Conservation (phyloP, 352 stramenopile species). For the Thraustochytrium striatum region DNA sequence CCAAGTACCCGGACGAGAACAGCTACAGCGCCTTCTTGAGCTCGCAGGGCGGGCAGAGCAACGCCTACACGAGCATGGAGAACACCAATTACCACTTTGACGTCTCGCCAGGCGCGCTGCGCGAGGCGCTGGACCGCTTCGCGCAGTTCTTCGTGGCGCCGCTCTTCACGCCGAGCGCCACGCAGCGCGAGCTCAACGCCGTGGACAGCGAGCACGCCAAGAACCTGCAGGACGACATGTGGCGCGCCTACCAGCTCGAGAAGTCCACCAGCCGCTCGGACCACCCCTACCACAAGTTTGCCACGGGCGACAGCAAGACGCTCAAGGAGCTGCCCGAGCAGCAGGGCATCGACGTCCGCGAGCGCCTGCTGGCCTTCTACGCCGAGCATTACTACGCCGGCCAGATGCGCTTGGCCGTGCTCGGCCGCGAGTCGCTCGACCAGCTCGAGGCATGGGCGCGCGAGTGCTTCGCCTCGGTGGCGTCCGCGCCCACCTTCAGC, state of each 20-base stretch:
- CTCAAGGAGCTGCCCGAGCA: conserved; percentile 63
- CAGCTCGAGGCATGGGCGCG: conserved; percentile 69
- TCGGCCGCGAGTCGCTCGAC: conserved; percentile 75
- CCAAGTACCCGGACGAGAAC: conserved; percentile 91
- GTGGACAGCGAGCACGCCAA: conserved; percentile 95
- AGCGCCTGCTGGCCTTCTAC: conserved; percentile 72
- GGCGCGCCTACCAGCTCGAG: conserved; percentile 58
- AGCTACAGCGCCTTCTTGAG: conserved; percentile 87
- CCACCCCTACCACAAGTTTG: conserved; percentile 80
- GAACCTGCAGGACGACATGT: conserved; percentile 88
- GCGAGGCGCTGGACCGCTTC: conserved; percentile 87
- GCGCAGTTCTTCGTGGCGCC: conserved; percentile 96
- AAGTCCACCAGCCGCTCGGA: conserved; percentile 54
- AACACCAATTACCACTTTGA: conserved; percentile 97
- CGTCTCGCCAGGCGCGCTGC: conserved; percentile 69
- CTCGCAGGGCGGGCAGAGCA: conserved; percentile 83
- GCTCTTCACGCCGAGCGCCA: conserved; percentile 79
- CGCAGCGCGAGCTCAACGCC: conserved; percentile 88
- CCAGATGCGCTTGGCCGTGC: conserved; percentile 72
- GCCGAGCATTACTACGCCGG: conserved; percentile 73
- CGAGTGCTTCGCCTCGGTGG: conserved; percentile 71
- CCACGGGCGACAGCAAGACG: conserved; percentile 79
- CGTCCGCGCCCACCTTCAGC: conserved; percentile 55
- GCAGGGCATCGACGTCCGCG: conserved; percentile 62
- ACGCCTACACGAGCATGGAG: conserved; percentile 91